Evolutionary conservation across 2,329 filamentous ascomycete genomes (phyloP).

Genomic region (Trichoderma endophyticum): DNA sequence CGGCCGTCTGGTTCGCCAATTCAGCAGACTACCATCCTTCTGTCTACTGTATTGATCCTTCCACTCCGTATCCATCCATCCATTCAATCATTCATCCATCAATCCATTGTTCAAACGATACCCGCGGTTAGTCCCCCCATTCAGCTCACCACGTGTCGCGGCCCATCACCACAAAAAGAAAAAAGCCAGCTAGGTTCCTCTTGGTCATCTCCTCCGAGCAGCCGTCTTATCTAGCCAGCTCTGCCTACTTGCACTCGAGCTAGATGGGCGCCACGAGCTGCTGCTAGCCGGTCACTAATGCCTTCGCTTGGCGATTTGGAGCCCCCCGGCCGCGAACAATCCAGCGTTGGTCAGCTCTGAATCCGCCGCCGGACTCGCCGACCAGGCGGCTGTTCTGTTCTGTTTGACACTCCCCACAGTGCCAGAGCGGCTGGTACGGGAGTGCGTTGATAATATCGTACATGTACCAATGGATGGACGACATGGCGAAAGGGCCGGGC

Average conservation of each 20-base stretch:
- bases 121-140: not conserved
- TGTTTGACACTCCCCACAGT: not conserved
- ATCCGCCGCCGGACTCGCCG: conserved; percentile 16
- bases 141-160: not conserved
- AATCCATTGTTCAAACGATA: not conserved
- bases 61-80: not conserved
- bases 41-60: not conserved
- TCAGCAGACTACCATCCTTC: not conserved
- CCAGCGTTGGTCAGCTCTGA: conserved; percentile 10
- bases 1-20: not conserved
- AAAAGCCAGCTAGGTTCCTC: not conserved
- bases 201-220: conserved; percentile 1
- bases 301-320: not conserved
- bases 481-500: not conserved
- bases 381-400: not conserved
- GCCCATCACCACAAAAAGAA: not conserved
- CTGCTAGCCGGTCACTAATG: not conserved
- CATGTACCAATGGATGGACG: not conserved
- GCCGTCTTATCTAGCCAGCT: not conserved
- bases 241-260: not conserved
- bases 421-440: not conserved
- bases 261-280: not conserved
- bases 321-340: not conserved
- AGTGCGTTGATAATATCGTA: not conserved
- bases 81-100: not conserved